phyloP scores from a whole-genome alignment of 345 rosid species.

The Rhodamnia argentea region DNA sequence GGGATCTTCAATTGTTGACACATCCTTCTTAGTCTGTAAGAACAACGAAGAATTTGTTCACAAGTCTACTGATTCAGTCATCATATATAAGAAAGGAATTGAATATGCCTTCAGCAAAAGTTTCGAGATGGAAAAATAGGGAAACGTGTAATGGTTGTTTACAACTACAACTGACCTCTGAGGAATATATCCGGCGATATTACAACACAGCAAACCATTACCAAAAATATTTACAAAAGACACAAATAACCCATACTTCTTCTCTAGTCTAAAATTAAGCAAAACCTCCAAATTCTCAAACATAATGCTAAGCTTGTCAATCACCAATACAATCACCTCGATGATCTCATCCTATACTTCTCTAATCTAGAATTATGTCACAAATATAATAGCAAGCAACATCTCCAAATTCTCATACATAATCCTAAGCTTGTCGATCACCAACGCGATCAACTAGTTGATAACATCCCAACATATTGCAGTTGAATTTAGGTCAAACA shows the following conservation, averaged over 20 bases:
- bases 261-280: neutral
- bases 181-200: neutral
- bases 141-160: neutral
- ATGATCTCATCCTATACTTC: neutral
- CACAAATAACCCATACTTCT: neutral
- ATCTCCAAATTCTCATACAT: neutral
- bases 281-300: neutral
- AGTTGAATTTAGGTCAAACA: neutral
- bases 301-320: neutral
- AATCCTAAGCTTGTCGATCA: neutral
- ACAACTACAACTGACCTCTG: neutral
- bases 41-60: neutral
- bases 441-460: neutral
- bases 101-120: neutral
- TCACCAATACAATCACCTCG: neutral
- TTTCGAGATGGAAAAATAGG: neutral
- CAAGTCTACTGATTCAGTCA: neutral
- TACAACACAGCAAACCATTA: neutral
- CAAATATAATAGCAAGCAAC: neutral
- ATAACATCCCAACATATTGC: neutral
- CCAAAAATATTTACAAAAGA: neutral
- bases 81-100: neutral
- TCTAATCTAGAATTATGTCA: neutral
- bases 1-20: slow-evolving; percentile 92
- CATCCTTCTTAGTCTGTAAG: slow-evolving; percentile 62